phyloP scores from a whole-genome alignment of 768 basidiomycete species.

The Gloeopeniophorella convolvens region DNA sequence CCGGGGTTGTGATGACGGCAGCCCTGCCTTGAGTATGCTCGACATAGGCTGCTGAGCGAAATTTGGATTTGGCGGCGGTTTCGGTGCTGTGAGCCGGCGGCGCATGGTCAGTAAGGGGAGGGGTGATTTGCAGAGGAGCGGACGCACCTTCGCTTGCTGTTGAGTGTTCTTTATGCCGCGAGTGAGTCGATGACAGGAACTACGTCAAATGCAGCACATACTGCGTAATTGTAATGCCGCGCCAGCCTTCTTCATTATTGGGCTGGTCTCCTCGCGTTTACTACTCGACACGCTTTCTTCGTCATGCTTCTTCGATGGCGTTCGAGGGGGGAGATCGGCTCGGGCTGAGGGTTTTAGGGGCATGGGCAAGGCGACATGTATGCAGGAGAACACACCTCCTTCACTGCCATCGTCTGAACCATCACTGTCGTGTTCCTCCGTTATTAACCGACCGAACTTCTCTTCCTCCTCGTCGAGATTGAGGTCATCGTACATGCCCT shows the following conservation, averaged over 20 bases:
- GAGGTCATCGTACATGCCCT: slow-evolving; percentile 96
- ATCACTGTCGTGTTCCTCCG: slow-evolving; percentile 74
- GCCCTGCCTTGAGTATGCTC: slow-evolving; percentile 66
- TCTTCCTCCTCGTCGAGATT: slow-evolving; percentile 96
- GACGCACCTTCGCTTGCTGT: slow-evolving; percentile 52
- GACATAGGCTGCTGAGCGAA: slow-evolving; percentile 75
- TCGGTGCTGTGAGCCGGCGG: slow-evolving; percentile 35
- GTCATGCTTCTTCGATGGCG: slow-evolving; percentile 66
- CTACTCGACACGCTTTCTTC: slow-evolving; percentile 70
- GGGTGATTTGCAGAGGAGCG: background rate
- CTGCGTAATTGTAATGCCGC: slow-evolving; percentile 62
- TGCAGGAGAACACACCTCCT: slow-evolving; percentile 40
- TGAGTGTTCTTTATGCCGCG: slow-evolving; percentile 49
- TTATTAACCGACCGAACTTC: slow-evolving; percentile 70
- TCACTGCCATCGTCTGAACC: slow-evolving; percentile 71
- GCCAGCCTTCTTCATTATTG: slow-evolving; percentile 70
- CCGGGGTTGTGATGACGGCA: slow-evolving; percentile 50
- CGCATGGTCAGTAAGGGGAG: slow-evolving; percentile 1
- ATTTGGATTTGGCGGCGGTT: slow-evolving; percentile 76
- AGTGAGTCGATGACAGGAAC: slow-evolving; percentile 3
- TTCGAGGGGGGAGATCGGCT: slow-evolving; percentile 58
- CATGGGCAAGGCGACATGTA: background rate
- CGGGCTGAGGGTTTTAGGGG: slow-evolving; percentile 8
- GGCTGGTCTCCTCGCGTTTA: slow-evolving; percentile 67
- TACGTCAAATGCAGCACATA: slow-evolving; percentile 34